These are phyloP conservation scores for Ganoderma sinense DNA, from an alignment of 1,284 basidiomycete genomes.

Conservation along the genomic window DNA sequence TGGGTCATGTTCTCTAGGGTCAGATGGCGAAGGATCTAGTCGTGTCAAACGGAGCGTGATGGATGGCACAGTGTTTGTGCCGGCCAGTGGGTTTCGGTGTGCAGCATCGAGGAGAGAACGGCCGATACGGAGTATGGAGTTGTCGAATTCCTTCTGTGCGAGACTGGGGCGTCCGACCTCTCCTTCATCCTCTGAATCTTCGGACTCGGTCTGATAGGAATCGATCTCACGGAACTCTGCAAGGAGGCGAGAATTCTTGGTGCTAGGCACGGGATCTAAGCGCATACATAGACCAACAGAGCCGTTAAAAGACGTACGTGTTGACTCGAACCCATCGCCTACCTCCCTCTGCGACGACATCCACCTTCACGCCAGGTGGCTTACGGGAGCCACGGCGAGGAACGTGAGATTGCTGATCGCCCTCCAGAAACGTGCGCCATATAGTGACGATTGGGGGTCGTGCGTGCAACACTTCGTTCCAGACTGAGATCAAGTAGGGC, in stretches of 20 bases:
- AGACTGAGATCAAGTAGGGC: slow-evolving; percentile 77
- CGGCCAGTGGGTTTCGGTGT: slow-evolving; percentile 51
- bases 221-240: slow-evolving; percentile 85
- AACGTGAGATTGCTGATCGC: slow-evolving; percentile 28
- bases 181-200: slow-evolving; percentile 56
- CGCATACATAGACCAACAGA: background rate
- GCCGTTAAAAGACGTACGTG: slow-evolving; percentile 63
- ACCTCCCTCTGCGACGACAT: slow-evolving; percentile 80
- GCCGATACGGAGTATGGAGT: slow-evolving; percentile 73
- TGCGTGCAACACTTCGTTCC: slow-evolving; percentile 76
- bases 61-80: slow-evolving; percentile 39
- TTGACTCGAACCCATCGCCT: slow-evolving; percentile 83
- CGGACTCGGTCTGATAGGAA: slow-evolving; percentile 78
- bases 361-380: slow-evolving; percentile 70
- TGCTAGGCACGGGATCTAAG: slow-evolving; percentile 48
- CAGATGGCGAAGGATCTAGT: slow-evolving; percentile 57
- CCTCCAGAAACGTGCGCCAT: slow-evolving; percentile 56
- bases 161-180: slow-evolving; percentile 44
- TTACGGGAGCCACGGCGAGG: slow-evolving; percentile 39
- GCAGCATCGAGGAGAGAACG: slow-evolving; percentile 69
- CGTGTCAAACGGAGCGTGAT: slow-evolving; percentile 77
- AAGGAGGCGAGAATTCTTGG: slow-evolving; percentile 77
- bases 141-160: slow-evolving; percentile 66
- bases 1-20: slow-evolving; percentile 50
- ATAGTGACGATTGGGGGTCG: slow-evolving; percentile 64